Percentiles rank a stretch among this genome's conserved stretches.
Conservation (phyloP, 148 eudicot genomes). For the Polygonum maritimum region DNA sequence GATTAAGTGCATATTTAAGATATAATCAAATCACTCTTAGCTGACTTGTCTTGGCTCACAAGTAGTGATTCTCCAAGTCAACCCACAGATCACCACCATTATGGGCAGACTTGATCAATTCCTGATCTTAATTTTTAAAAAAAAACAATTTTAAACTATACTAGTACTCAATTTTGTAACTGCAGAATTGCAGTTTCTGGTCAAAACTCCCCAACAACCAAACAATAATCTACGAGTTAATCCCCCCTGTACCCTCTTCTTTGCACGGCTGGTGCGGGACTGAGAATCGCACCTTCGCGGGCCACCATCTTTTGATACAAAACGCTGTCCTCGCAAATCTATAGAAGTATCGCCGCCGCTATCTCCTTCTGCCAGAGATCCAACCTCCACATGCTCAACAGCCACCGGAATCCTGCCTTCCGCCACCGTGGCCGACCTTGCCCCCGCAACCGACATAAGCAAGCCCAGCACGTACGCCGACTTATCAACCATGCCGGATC, state of each 20-base stretch:
- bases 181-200: not conserved
- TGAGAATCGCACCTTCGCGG: slow-evolving; percentile 88
- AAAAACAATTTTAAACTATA: not conserved
- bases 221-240: not conserved
- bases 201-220: not conserved
- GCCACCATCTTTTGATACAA: slow-evolving; percentile 71
- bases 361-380: slow-evolving; percentile 76
- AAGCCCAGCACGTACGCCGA: slow-evolving; percentile 62
- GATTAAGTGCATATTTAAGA: slow-evolving; percentile 12
- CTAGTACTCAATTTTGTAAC: not conserved
- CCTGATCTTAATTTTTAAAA: not conserved
- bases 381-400: slow-evolving; percentile 77
- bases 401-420: slow-evolving; percentile 83
- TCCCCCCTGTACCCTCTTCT: slow-evolving; percentile 44
- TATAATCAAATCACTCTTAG: not conserved
- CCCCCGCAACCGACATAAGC: slow-evolving; percentile 40
- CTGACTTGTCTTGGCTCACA: not conserved
- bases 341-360: slow-evolving; percentile 55
- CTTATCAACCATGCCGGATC: slow-evolving; percentile 84
- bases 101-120: not conserved
- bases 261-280: slow-evolving; percentile 72
- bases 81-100: slow-evolving; percentile 6
- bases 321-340: slow-evolving; percentile 59
- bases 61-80: slow-evolving; percentile 5
- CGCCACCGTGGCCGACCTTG: slow-evolving; percentile 55